Conservation (phyloP, 345 rosid species). For the Lepidium sativum region DNA sequence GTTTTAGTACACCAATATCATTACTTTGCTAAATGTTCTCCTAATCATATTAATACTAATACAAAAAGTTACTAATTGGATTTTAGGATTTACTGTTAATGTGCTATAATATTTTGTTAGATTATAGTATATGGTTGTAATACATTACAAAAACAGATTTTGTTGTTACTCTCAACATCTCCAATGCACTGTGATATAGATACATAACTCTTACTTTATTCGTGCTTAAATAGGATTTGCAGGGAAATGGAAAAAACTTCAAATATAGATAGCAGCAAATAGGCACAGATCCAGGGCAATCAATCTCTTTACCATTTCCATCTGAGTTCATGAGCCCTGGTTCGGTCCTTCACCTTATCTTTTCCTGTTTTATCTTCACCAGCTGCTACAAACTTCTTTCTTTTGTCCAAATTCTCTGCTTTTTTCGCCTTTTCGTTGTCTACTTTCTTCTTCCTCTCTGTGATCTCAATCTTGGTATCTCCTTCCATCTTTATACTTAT, state of each 20-base stretch:
- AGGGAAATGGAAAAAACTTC: background rate
- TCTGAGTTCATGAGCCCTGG: constrained; percentile 25
- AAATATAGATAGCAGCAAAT: constrained; percentile 6
- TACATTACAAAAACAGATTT: background rate
- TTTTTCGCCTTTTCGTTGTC: background rate
- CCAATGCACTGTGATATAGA: background rate
- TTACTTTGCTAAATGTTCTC: background rate
- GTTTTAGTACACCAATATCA: background rate
- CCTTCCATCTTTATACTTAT: constrained; percentile 67
- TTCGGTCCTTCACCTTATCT: constrained; percentile 15
- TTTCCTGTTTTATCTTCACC: constrained; percentile 18
- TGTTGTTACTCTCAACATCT: constrained; percentile 8
- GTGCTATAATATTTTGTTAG: background rate
- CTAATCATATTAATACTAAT: background rate
- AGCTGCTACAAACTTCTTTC: constrained; percentile 37
- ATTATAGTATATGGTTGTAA: background rate
- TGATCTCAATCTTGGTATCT: constrained; percentile 57
- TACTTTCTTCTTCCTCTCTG: constrained; percentile 42
- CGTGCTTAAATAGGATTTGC: background rate
- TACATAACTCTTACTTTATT: background rate
- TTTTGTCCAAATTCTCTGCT: constrained; percentile 22
- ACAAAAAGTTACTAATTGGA: background rate
- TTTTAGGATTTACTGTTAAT: background rate
- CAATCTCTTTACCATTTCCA: constrained; percentile 38
- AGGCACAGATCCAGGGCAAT: background rate